Base-by-base conservation (phyloP, 2,329 filamentous ascomycete genomes). In the Pseudogymnoascus sp. region DNA sequence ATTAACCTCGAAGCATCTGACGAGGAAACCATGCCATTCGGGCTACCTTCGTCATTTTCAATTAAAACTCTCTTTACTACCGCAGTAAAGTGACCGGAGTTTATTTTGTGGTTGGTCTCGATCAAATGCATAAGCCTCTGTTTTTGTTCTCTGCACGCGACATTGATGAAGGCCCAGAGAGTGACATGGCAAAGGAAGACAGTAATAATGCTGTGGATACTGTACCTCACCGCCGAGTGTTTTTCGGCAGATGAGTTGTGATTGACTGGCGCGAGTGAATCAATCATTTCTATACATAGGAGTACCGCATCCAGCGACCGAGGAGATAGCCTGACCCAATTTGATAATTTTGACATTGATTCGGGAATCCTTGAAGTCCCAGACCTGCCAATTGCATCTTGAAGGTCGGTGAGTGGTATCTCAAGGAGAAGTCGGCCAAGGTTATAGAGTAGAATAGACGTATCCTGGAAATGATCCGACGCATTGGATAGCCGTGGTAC, bases 181-280 rank as follows among this genome's bases (percentile, higher is more conserved):
- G 68, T 62, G 10, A 69, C 42, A 29, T 70, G 66, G 33, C 67
- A 65, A 1, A 70, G 63, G 35, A 69, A 68, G 3, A 70, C 44
- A 9, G 68, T 65, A 6, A 68, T 66, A 9, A 69, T 60, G 21
- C 61, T 66, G 40, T 67, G 69, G 2, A 65, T 65, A 4, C 65
- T 15, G 67, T 69, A 26, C 67, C 68, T 29, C 44, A n/a, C 15
- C 23, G 15, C 15, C 44, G 44, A 29, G 13, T 15, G 21, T 50
- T 50, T 50, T 7, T 50, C 23, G 15, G 21, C 6, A 13, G 44
- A 50, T 26, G 21, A 5, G 44, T 50, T 21, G 17, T n/a, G 23
- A 17, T 59, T 44, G 1, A 33, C 29, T 7, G 62, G 64, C 10
- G 62, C 44, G 9, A 68, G 59, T 15, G 60, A 62, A 6, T 66